Evolutionary conservation across 495 filamentous ascomycete genomes (phyloP).

Genomic region (Aeminium ludgeri): DNA sequence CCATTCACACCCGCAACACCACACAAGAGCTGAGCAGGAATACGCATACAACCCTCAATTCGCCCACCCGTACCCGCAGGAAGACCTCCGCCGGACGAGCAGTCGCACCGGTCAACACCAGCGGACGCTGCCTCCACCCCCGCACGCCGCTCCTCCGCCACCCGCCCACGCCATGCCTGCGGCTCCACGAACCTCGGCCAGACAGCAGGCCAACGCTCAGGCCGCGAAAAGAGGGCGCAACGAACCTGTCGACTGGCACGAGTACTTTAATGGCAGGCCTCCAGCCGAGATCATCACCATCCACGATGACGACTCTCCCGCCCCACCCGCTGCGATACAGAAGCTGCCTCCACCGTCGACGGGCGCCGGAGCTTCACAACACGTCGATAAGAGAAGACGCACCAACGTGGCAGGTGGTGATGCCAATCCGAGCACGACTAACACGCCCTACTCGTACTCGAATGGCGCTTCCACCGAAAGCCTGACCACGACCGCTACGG

Average conservation of each 20-base stretch:
- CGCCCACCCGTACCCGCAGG: conserved; percentile 1
- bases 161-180: conserved; percentile 7
- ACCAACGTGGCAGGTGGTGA: conserved; percentile 6
- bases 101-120: conserved; percentile 4
- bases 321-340: conserved; percentile 1
- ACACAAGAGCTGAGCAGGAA: conserved; percentile 13
- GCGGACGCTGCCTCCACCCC: conserved; percentile 2
- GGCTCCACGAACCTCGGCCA: background rate
- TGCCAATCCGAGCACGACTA: conserved; percentile 11
- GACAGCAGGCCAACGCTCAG: background rate
- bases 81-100: conserved; percentile 6
- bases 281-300: conserved; percentile 14
- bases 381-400: conserved; percentile 13
- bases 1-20: conserved; percentile 4
- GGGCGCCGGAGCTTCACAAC: conserved; percentile 1
- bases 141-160: background rate
- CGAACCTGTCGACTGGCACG: conserved; percentile 8
- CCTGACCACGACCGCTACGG: conserved; percentile 48
- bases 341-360: conserved; percentile 6
- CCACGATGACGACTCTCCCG: conserved; percentile 15
- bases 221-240: conserved; percentile 2
- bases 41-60: conserved; percentile 3
- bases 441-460: conserved; percentile 14
- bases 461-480: conserved; percentile 26
- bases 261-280: conserved; percentile 9